A percentile compares a stretch with the other conserved stretches of the same genome.
These are phyloP conservation scores for Pseudocercospora fuligena DNA, from an alignment of 2,329 filamentous ascomycete species.

Conservation along the genomic window DNA sequence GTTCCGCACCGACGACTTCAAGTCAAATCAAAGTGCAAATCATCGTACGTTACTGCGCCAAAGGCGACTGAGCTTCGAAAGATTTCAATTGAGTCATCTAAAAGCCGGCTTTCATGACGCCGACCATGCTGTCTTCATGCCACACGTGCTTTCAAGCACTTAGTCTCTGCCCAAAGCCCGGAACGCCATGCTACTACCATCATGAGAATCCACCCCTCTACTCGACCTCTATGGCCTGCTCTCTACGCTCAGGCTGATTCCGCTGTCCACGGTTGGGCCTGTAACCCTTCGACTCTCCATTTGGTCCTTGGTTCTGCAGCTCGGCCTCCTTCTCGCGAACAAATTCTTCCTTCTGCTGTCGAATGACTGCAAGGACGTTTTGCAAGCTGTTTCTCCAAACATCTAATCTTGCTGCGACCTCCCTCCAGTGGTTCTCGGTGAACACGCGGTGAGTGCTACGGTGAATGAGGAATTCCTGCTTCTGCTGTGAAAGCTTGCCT, in stretches of 20 bases:
- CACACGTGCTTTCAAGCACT: background rate
- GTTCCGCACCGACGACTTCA: background rate
- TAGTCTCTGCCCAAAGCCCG: constrained; percentile 16
- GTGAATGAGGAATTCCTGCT: constrained; percentile 92
- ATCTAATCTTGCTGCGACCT: constrained; percentile 87
- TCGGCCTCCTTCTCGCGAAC: constrained; percentile 71
- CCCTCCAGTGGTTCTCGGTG: constrained; percentile 96
- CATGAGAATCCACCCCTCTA: constrained; percentile 18
- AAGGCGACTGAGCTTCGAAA: constrained; percentile 5
- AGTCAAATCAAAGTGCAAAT: background rate
- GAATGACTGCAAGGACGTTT: constrained; percentile 77
- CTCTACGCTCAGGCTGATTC: constrained; percentile 30
- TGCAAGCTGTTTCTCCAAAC: constrained; percentile 85
- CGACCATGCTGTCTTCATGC: constrained; percentile 7
- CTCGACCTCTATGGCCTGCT: constrained; percentile 36
- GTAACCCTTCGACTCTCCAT: constrained; percentile 30
- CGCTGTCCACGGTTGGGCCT: constrained; percentile 33
- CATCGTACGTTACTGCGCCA: background rate
- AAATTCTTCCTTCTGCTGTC: constrained; percentile 79
- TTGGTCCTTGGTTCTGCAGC: constrained; percentile 20
- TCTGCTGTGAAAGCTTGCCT: constrained; percentile 92
- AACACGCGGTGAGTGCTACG: constrained; percentile 96
- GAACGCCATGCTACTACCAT: constrained; percentile 22
- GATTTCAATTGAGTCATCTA: constrained; percentile 1
- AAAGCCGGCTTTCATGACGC: constrained; percentile 4